Conservation (phyloP, 495 filamentous ascomycete genomes). For the Aspergillus bridgeri region DNA sequence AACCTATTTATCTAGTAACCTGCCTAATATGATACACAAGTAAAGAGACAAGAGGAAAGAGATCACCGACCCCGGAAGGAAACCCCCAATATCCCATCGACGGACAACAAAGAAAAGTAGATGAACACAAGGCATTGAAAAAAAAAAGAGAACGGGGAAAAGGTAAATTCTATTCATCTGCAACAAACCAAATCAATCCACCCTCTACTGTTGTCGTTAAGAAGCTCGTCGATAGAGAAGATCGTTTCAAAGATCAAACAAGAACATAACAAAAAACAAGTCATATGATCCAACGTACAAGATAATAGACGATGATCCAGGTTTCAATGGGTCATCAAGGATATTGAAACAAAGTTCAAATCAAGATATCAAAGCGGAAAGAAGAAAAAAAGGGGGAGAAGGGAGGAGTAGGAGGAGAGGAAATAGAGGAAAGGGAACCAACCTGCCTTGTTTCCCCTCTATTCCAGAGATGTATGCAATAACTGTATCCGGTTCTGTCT, state of each 20-base stretch:
- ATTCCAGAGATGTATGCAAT: neutral
- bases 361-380: conserved; percentile 1
- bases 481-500: neutral
- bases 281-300: neutral
- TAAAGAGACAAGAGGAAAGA: neutral
- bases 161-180: conserved; percentile 1
- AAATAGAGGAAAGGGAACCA: neutral
- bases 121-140: neutral
- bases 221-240: neutral
- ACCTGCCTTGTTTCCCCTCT: neutral
- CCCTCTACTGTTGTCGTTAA: neutral
- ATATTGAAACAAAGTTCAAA: neutral
- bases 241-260: neutral
- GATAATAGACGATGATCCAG: neutral
- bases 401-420: neutral
- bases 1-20: neutral
- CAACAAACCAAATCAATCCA: neutral
- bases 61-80: too few relatives aligned
- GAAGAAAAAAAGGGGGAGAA: neutral
- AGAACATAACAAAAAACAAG: neutral
- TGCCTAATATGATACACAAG: neutral
- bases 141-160: neutral
- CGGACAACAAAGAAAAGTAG: neutral
- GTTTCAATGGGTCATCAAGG: conserved; percentile 1
- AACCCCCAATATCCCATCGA: too few relatives aligned